Conservation (phyloP, 1,284 basidiomycete genomes). For the Ganoderma meredithae region DNA sequence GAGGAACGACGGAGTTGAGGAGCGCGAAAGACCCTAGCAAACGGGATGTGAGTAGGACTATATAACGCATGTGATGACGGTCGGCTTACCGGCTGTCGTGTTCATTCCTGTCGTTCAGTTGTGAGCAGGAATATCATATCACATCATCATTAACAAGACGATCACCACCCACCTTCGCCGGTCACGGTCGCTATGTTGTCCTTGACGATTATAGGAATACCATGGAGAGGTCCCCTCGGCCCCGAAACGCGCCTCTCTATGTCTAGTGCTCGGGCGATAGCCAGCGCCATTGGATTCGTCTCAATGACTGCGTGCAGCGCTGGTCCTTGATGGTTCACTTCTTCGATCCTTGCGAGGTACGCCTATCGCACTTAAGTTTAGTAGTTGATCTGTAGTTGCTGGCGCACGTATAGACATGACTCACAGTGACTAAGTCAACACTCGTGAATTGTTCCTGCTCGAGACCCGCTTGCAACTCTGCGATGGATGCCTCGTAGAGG, state of each 20-base stretch:
- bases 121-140: background rate
- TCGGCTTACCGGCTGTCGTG: conserved; percentile 8
- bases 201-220: conserved; percentile 76
- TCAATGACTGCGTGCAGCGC: conserved; percentile 69
- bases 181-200: conserved; percentile 66
- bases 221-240: conserved; percentile 63
- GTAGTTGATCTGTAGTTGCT: background rate
- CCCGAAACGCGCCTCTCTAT: conserved; percentile 55
- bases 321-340: conserved; percentile 72
- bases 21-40: conserved; percentile 39
- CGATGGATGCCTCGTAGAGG: conserved; percentile 52
- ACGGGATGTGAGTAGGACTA: background rate
- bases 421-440: conserved; percentile 51
- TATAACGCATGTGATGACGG: background rate
- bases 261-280: conserved; percentile 61
- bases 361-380: conserved; percentile 52
- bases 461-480: conserved; percentile 49
- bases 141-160: background rate
- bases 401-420: conserved; percentile 3
- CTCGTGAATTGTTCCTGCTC: conserved; percentile 47
- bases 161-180: conserved; percentile 39
- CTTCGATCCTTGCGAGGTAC: conserved; percentile 74
- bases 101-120: background rate
- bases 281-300: conserved; percentile 63
- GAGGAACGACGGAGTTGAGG: conserved; percentile 61